Evolutionary conservation across 2,329 filamentous ascomycete species (phyloP).

Genomic region (Periglandula ipomoeae): DNA sequence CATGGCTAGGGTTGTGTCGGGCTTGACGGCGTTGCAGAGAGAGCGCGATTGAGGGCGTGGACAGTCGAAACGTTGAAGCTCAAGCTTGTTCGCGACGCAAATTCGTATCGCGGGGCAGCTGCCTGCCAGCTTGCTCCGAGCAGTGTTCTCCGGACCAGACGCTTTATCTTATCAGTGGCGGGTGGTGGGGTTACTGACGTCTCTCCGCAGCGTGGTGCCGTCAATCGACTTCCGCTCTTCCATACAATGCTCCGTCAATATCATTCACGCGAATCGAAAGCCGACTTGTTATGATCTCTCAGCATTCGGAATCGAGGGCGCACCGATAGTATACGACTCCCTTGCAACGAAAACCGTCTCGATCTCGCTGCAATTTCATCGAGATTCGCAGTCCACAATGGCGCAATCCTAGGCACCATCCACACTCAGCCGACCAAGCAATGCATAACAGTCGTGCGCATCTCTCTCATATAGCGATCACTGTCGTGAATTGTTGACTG

Average conservation of each 20-base stretch:
- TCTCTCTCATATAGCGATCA: neutral
- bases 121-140: neutral
- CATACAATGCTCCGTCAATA: no score
- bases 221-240: neutral
- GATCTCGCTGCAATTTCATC: no score
- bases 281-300: neutral
- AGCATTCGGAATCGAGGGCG: no score
- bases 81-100: neutral
- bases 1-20: slow-evolving; percentile 15
- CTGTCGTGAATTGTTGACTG: slow-evolving; percentile 9
- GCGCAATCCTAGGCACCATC: no score
- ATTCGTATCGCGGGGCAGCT: neutral
- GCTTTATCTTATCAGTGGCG: neutral
- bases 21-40: neutral
- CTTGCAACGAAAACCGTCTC: no score
- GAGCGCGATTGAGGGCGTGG: neutral
- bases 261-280: neutral
- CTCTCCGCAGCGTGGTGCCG: neutral
- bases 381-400: no score
- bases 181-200: neutral
- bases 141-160: neutral
- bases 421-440: neutral
- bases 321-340: no score
- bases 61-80: no score
- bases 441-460: slow-evolving; percentile 29